phyloP scores from a whole-genome alignment of 2,329 filamentous ascomycete species.

The Arthroderma sp. region DNA sequence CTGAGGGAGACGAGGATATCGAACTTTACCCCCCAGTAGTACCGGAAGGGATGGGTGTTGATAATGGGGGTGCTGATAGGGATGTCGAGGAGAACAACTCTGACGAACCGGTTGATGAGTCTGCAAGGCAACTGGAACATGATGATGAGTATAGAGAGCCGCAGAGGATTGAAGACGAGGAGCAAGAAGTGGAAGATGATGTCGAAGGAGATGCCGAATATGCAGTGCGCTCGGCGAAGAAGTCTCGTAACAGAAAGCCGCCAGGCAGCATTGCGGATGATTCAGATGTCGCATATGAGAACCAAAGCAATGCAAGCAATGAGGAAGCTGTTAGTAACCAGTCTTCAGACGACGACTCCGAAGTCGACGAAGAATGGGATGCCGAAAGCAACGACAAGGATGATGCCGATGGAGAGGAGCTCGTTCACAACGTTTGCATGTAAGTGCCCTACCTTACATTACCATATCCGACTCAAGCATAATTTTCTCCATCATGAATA shows the following conservation, averaged over 20 bases:
- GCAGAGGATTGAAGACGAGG: constrained; percentile 15
- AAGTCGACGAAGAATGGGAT: constrained; percentile 38
- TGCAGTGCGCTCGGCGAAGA: constrained; percentile 33
- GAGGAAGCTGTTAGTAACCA: constrained; percentile 38
- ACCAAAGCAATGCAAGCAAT: constrained; percentile 20
- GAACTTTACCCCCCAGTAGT: constrained; percentile 1
- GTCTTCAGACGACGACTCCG: constrained; percentile 38
- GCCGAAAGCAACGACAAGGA: constrained; percentile 34
- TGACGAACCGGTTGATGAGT: neutral
- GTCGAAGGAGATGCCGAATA: constrained; percentile 14
- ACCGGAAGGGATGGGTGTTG: constrained; percentile 16
- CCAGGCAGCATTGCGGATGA: constrained; percentile 28
- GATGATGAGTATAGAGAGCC: neutral
- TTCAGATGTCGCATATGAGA: constrained; percentile 31
- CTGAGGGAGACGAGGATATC: constrained; percentile 20
- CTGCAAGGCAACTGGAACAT: constrained; percentile 10
- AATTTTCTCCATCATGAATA: no score
- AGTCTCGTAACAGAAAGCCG: constrained; percentile 14
- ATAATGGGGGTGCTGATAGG: constrained; percentile 9
- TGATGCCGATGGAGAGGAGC: constrained; percentile 32
- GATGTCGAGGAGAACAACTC: constrained; percentile 22
- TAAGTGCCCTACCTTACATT: constrained; percentile 24
- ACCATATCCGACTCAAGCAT: no score
- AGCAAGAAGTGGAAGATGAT: constrained; percentile 15
- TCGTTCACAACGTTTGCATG: constrained; percentile 50